Percentiles rank a stretch among this genome's conserved stretches.
Evolutionary conservation across 805 yeast species (phyloP).

Genomic region (Sungouiozyma intestinalis): DNA sequence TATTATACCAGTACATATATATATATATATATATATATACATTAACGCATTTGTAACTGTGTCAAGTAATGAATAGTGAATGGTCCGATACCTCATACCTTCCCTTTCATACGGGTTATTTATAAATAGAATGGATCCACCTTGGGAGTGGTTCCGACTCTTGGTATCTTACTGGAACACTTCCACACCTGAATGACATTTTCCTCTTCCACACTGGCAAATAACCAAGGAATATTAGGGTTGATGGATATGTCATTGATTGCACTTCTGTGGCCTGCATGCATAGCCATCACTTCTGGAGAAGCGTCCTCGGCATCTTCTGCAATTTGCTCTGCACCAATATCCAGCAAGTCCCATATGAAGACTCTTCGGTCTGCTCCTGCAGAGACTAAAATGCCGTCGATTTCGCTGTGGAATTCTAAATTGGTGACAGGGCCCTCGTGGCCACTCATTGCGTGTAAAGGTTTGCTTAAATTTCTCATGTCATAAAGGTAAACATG

Average conservation of each 20-base stretch:
- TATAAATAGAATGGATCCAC: not conserved
- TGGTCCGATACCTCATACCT: conserved; percentile 4
- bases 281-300: conserved; percentile 83
- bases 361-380: conserved; percentile 69
- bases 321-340: conserved; percentile 76
- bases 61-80: too few species aligned
- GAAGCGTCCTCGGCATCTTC: conserved; percentile 90
- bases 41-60: too few species aligned
- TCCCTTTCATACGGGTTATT: not conserved
- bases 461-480: conserved; percentile 36
- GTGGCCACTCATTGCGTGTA: conserved; percentile 77
- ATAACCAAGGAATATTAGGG: conserved; percentile 59
- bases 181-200: conserved; percentile 39
- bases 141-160: conserved; percentile 18
- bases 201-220: conserved; percentile 46
- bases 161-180: conserved; percentile 29
- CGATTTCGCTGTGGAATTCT: conserved; percentile 70
- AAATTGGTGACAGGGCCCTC: conserved; percentile 58
- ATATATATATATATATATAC: not conserved
- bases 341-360: conserved; percentile 67
- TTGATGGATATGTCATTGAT: conserved; percentile 67
- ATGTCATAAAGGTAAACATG: conserved; percentile 57
- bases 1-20: not conserved
- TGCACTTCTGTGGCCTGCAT: conserved; percentile 79
- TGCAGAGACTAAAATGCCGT: conserved; percentile 69